These are phyloP conservation scores for Boletus vermiculosoides DNA, from an alignment of 768 basidiomycete genomes.

Conservation along the genomic window DNA sequence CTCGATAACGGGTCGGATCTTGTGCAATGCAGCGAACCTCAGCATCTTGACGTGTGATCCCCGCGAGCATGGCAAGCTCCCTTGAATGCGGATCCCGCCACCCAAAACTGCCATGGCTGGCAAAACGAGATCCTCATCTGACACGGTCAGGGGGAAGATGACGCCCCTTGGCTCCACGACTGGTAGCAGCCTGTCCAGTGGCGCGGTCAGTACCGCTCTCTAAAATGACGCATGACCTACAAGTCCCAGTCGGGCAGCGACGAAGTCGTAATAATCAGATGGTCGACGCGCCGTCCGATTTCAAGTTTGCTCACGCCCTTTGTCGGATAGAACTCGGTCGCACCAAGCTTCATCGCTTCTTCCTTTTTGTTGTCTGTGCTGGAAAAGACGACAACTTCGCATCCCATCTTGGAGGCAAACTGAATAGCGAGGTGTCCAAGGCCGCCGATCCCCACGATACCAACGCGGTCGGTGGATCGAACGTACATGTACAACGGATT, in stretches of 20 bases:
- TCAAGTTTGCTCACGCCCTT: constrained; percentile 27
- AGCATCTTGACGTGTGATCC: constrained; percentile 33
- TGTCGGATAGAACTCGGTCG: constrained; percentile 36
- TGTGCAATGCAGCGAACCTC: constrained; percentile 33
- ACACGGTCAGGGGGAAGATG: constrained; percentile 29
- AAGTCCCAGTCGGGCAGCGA: constrained; percentile 31
- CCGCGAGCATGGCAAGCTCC: constrained; percentile 25
- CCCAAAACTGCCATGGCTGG: constrained; percentile 19
- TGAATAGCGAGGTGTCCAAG: constrained; percentile 40
- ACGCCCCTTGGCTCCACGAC: constrained; percentile 24
- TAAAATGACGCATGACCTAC: constrained; percentile 13
- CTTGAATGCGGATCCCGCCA: constrained; percentile 27
- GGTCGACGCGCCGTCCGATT: constrained; percentile 26
- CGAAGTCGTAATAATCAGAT: constrained; percentile 34
- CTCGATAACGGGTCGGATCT: constrained; percentile 30
- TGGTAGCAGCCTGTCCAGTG: constrained; percentile 23
- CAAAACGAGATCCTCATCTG: constrained; percentile 19
- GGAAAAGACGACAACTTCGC: constrained; percentile 38
- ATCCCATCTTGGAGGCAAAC: constrained; percentile 41
- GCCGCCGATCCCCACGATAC: constrained; percentile 36
- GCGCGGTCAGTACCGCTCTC: neutral
- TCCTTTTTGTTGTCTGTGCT: constrained; percentile 33
- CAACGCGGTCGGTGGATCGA: constrained; percentile 34
- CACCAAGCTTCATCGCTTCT: constrained; percentile 35
- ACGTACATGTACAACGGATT: constrained; percentile 26